These are phyloP conservation scores for Lunularia cruciata DNA, from an alignment of 225 moss, liverwort and hornwort species.

Conservation along the genomic window DNA sequence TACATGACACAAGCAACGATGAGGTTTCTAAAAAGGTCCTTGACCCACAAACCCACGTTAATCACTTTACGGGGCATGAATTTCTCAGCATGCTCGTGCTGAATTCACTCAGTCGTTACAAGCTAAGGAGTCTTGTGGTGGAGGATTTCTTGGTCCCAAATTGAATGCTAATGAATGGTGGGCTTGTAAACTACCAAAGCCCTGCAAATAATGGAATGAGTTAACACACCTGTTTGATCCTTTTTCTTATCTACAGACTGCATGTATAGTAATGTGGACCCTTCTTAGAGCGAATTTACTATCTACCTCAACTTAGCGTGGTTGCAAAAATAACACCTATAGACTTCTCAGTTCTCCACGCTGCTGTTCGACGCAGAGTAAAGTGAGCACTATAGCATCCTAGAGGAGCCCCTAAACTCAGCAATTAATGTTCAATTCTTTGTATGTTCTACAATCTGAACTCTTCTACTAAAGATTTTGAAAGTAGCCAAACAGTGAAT, in stretches of 20 bases:
- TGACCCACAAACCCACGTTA: background rate
- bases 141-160: background rate
- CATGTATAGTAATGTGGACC: conserved; percentile 7
- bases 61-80: background rate
- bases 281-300: background rate
- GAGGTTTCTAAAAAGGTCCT: background rate
- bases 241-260: conserved; percentile 21
- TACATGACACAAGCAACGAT: background rate
- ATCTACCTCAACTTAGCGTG: conserved; percentile 1
- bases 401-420: background rate
- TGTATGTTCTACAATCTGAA: conserved; percentile 5
- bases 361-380: background rate
- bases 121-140: background rate
- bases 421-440: background rate
- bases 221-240: conserved; percentile 5
- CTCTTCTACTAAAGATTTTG: background rate
- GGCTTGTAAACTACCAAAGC: conserved; percentile 4
- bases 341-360: background rate
- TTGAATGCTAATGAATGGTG: conserved; percentile 12
- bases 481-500: background rate
- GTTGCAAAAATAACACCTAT: background rate
- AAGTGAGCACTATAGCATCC: conserved; percentile 13
- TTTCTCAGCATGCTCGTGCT: background rate
- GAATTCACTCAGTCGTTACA: background rate
- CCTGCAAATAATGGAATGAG: conserved; percentile 10